phyloP scores from a whole-genome alignment of 2,329 filamentous ascomycete species.

The Gremmenia infestans region DNA sequence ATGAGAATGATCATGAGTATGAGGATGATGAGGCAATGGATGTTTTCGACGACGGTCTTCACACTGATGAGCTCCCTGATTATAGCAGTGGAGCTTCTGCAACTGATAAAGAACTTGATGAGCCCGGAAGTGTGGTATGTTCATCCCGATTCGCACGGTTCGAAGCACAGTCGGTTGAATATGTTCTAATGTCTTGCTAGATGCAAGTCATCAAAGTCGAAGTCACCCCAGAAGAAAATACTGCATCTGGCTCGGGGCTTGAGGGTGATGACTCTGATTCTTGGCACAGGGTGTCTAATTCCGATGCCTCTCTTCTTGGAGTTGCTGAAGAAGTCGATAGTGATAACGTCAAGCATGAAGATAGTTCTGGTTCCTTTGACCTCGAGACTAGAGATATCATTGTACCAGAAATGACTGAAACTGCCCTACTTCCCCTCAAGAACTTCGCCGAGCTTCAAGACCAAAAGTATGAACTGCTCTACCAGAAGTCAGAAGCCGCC shows the following conservation, averaged over 20 bases:
- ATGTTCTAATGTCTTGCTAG: neutral
- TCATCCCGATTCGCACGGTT: neutral
- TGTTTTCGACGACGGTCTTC: neutral
- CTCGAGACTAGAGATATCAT: neutral
- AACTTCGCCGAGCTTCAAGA: neutral
- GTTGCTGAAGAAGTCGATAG: neutral
- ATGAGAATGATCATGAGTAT: neutral
- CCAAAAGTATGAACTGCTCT: neutral
- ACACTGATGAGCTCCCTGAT: neutral
- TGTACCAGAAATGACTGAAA: neutral
- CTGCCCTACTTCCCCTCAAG: neutral
- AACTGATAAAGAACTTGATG: neutral
- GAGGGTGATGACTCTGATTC: neutral
- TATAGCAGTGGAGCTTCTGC: neutral
- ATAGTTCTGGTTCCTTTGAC: neutral
- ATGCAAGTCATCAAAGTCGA: neutral
- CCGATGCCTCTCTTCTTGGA: too few species aligned
- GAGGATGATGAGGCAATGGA: neutral
- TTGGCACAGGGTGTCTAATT: neutral
- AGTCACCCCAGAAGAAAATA: too few species aligned
- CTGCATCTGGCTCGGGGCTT: too few species aligned
- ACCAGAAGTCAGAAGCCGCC: neutral
- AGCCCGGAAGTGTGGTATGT: neutral
- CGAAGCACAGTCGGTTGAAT: neutral
- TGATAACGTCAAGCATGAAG: neutral